Evolutionary conservation across 352 stramenopile genomes (phyloP).

Genomic region (Phytophthora uliginosa): DNA sequence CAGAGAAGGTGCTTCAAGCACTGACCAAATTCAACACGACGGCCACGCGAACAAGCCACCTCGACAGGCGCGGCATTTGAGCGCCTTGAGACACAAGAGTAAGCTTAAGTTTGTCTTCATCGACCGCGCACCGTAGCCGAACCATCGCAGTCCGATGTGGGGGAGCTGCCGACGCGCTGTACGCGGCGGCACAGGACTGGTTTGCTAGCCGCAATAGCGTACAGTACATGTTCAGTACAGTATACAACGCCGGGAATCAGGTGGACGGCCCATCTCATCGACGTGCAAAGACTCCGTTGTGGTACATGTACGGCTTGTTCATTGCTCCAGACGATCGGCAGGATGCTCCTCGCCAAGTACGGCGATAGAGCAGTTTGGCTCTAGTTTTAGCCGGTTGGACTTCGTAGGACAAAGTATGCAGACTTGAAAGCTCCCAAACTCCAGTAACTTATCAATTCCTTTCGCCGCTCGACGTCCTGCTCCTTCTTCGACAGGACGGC

Average conservation of each 20-base stretch:
- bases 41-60: neutral
- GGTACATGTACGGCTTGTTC: too few species aligned
- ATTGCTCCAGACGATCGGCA: constrained; percentile 3
- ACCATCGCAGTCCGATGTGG: neutral
- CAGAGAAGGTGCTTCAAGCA: constrained; percentile 1
- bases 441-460: neutral
- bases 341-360: neutral
- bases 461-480: neutral
- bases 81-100: neutral
- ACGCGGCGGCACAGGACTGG: constrained; percentile 19
- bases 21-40: neutral
- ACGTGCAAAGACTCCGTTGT: constrained; percentile 1
- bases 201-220: neutral
- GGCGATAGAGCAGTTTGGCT: neutral
- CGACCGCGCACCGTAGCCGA: neutral
- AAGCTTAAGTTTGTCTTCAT: neutral
- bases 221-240: neutral
- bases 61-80: neutral
- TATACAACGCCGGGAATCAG: constrained; percentile 16
- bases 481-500: neutral
- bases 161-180: constrained; percentile 13
- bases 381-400: constrained; percentile 2
- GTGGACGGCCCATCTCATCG: constrained; percentile 18
- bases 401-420: constrained; percentile 5
- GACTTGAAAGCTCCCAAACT: neutral